Percentiles rank a stretch among this genome's conserved stretches.
Evolutionary conservation across 257 asterid species (phyloP).

Genomic region (Solanum chaucha): DNA sequence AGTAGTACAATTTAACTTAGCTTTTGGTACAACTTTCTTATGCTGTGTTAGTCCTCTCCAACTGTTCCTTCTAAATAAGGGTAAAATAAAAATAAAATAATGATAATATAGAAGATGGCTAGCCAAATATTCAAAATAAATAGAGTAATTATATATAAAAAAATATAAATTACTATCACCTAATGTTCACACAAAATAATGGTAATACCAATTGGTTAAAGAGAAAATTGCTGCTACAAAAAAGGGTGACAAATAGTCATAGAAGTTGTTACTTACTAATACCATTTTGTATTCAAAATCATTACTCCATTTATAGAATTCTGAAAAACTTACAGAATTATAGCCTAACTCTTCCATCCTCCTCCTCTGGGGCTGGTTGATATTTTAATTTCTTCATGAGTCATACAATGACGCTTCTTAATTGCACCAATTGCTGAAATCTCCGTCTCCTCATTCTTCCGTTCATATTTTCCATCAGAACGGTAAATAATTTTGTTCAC

Average conservation of each 20-base stretch:
- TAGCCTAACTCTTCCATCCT: slow-evolving; percentile 8
- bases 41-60: too few species aligned
- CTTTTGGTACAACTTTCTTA: too few species aligned
- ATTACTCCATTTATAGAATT: not conserved
- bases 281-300: not conserved
- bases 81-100: too few species aligned
- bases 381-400: not conserved
- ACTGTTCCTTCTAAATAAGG: too few species aligned
- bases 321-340: not conserved
- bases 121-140: not conserved
- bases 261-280: not conserved
- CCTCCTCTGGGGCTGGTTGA: not conserved
- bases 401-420: not conserved
- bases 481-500: not conserved
- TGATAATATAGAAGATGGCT: not conserved
- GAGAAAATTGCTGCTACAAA: slow-evolving; percentile 23
- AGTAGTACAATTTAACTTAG: too few species aligned
- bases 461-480: not conserved
- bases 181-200: not conserved
- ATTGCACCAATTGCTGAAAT: not conserved
- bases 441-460: not conserved
- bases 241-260: slow-evolving; percentile 9
- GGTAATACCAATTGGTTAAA: not conserved
- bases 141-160: not conserved
- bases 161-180: not conserved